Evolutionary conservation across 2,329 filamentous ascomycete genomes (phyloP), one percentile per base, ranked within the genome.

Genomic region (Emericellopsis cladophorae): DNA sequence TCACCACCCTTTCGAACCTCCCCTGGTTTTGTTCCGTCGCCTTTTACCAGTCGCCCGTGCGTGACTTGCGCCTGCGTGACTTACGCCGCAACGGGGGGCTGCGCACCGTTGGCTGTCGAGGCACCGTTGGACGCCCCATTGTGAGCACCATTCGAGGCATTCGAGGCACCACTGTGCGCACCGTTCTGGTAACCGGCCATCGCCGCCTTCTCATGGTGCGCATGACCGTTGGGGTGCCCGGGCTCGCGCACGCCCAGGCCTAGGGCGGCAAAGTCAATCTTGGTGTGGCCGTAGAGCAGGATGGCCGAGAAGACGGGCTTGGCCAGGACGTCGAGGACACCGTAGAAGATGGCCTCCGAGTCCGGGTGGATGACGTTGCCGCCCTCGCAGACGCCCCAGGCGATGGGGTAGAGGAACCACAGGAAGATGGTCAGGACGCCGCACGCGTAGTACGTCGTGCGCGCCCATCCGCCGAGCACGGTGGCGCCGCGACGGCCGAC

Each of bases 301-400:
- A 81, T 52, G 11, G 65, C 62, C 14, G 75, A 74, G 47, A 83
- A 84, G 8, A 72, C 63, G 0, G 76, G 75, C 60, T 83, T 84
- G 7, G 79, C 70, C 4, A 81, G 45, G 5, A 83, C 56, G 44
- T 84, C 80, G 1, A 85, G 65, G 4, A 83, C 60, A 34, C 79
- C 77, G 51, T 84, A 85, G 54, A 84, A 82, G 44, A 81, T 60
- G 10, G 76, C 76, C 52, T 84, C 80, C 0, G 72, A 74, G 51
- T 84, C 79, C 0, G 76, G 72, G 2, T 77, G 58, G 39, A 75
- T 67, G 39, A 52, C 45, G 53, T 74, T 73, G 24, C 68, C 68
- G 31, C 70, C 72, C 47, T 76, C 72, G 3, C 57, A 60, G 8
- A 76, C 49, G 26, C 67, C 72, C 49, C 61, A 76, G 14, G 68